phyloP scores from a whole-genome alignment of 371 early-diverging fungal genomes.

The Apophysomyces sp. region DNA sequence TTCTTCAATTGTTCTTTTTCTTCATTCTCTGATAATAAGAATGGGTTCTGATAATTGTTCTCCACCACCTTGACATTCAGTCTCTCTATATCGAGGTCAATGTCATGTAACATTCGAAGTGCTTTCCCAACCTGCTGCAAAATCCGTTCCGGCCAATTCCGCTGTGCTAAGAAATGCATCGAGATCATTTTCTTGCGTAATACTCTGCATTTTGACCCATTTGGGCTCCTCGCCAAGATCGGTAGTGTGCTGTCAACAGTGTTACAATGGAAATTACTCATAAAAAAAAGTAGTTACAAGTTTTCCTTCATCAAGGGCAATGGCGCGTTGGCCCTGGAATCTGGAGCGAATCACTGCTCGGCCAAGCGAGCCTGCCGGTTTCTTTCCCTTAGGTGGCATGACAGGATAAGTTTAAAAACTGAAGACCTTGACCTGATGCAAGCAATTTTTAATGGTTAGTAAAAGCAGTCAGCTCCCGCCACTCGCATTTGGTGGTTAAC shows the following conservation, averaged over 20 bases:
- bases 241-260: slow-evolving; percentile 74
- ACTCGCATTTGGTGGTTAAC: no score
- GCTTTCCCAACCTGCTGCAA: slow-evolving; percentile 76
- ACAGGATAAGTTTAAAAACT: not conserved
- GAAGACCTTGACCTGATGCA: not conserved
- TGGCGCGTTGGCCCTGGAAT: slow-evolving; percentile 81
- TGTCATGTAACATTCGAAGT: not conserved
- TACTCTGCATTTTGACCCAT: slow-evolving; percentile 90
- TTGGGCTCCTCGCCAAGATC: slow-evolving; percentile 81
- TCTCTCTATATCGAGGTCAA: slow-evolving; percentile 53
- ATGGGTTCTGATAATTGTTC: slow-evolving; percentile 77
- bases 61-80: slow-evolving; percentile 87
- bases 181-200: slow-evolving; percentile 95
- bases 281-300: slow-evolving; percentile 41
- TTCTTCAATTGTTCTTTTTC: slow-evolving; percentile 71
- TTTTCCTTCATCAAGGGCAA: slow-evolving; percentile 66
- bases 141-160: slow-evolving; percentile 92
- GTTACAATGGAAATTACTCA: not conserved
- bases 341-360: slow-evolving; percentile 91
- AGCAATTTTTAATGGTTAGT: not conserved
- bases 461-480: not conserved
- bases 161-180: slow-evolving; percentile 96
- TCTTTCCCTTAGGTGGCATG: slow-evolving; percentile 40
- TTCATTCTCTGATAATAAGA: slow-evolving; percentile 76
- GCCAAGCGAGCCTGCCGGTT: slow-evolving; percentile 63